Evolutionary conservation across 345 rosid species (phyloP).

Genomic region (Turnera subulata): DNA sequence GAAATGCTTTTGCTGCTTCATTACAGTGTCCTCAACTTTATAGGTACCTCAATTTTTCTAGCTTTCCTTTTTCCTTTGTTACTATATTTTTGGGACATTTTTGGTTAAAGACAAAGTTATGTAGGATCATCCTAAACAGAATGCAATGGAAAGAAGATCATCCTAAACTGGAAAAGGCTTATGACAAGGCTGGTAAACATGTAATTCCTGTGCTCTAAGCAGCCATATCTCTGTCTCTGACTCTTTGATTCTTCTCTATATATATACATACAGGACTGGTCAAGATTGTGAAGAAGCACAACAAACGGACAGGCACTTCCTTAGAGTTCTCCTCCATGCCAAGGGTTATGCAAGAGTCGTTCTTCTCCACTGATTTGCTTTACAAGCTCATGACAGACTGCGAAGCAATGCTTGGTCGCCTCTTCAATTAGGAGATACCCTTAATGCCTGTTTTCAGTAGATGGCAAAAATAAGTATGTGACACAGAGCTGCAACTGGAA

Average conservation of each 20-base stretch:
- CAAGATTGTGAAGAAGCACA: slow-evolving; percentile 51
- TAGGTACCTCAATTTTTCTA: slow-evolving; percentile 17
- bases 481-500: too few relatives aligned
- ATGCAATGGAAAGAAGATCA: too few relatives aligned
- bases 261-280: slow-evolving; percentile 24
- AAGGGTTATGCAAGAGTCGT: slow-evolving; percentile 36
- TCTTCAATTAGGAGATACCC: slow-evolving; percentile 22
- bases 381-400: slow-evolving; percentile 34
- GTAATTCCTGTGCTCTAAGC: neutral
- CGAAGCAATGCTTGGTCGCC: slow-evolving; percentile 28
- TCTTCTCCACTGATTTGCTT: slow-evolving; percentile 41
- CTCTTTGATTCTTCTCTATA: too few relatives aligned
- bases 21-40: slow-evolving; percentile 37
- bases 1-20: slow-evolving; percentile 39
- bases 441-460: neutral
- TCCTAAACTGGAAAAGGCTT: too few relatives aligned
- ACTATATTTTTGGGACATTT: too few relatives aligned
- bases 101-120: too few relatives aligned
- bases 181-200: too few relatives aligned
- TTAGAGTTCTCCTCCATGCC: slow-evolving; percentile 21
- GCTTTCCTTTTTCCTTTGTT: neutral
- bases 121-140: too few relatives aligned
- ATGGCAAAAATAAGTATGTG: neutral
- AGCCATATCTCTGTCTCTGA: neutral
- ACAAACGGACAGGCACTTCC: slow-evolving; percentile 26